A percentile compares a stretch with the other conserved stretches of the same genome.
Evolutionary conservation across 352 stramenopile genomes (phyloP).

Genomic region (Pythium pyrilobum): DNA sequence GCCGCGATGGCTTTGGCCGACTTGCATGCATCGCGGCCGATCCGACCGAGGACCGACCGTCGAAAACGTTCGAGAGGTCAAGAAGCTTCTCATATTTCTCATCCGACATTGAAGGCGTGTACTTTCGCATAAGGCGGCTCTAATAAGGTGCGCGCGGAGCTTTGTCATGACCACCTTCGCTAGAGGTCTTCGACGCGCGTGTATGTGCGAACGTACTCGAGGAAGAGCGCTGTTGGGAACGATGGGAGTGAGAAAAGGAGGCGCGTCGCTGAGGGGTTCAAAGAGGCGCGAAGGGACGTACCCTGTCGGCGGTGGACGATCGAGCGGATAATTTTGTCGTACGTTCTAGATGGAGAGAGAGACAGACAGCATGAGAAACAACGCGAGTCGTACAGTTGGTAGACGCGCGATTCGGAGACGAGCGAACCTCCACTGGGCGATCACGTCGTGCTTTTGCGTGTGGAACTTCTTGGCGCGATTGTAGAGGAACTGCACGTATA

Average conservation of each 20-base stretch:
- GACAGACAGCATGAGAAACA: not conserved
- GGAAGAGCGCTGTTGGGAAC: conserved; percentile 27
- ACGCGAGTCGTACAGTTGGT: not conserved
- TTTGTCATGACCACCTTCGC: too few relatives aligned
- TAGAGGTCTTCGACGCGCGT: conserved; percentile 33
- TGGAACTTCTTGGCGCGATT: conserved; percentile 30
- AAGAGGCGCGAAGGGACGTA: conserved; percentile 11
- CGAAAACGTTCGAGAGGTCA: too few relatives aligned
- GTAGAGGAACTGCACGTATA: conserved; percentile 40
- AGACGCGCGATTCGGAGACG: not conserved
- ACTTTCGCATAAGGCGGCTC: too few relatives aligned
- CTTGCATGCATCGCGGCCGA: too few relatives aligned
- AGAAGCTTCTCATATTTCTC: too few relatives aligned
- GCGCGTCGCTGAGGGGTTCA: too few relatives aligned
- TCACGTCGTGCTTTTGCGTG: conserved; percentile 29
- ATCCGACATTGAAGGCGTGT: too few relatives aligned
- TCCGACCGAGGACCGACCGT: too few relatives aligned
- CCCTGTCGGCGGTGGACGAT: conserved; percentile 32
- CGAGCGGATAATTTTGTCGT: conserved; percentile 32
- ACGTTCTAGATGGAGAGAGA: conserved; percentile 16
- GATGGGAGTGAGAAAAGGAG: too few relatives aligned
- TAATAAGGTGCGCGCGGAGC: too few relatives aligned
- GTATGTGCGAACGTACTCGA: conserved; percentile 41
- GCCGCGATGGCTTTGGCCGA: too few relatives aligned
- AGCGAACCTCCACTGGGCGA: conserved; percentile 32